Percentiles rank a stretch among this genome's conserved stretches.
These are phyloP conservation scores for Phylloporus sp. DNA, from an alignment of 768 basidiomycete genomes.

Conservation along the genomic window DNA sequence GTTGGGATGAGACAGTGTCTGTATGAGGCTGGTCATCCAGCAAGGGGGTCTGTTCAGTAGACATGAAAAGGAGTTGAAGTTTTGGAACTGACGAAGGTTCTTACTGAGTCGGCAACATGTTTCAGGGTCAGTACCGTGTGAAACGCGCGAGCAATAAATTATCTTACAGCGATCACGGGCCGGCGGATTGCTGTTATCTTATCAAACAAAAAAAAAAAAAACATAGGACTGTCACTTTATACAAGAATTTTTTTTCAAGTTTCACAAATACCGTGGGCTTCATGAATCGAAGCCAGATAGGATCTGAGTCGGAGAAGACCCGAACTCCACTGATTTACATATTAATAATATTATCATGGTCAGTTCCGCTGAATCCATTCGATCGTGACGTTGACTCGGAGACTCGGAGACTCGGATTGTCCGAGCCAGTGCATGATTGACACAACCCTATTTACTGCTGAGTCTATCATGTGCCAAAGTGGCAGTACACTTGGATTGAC, in stretches of 20 bases:
- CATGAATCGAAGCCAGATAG: not conserved
- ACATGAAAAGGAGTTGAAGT: not conserved
- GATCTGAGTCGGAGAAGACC: not conserved
- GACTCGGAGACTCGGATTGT: not conserved
- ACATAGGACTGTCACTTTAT: not conserved
- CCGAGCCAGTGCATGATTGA: not conserved
- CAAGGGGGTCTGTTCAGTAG: conserved; percentile 28
- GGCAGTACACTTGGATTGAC: not conserved
- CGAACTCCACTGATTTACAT: not conserved
- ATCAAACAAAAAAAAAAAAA: not conserved
- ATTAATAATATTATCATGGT: not conserved
- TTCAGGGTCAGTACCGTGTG: not conserved
- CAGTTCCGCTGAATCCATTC: not conserved
- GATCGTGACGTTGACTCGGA: not conserved
- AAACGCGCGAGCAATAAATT: not conserved
- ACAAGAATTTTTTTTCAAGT: not conserved
- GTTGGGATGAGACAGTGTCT: not conserved
- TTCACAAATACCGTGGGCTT: not conserved
- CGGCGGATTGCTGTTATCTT: not conserved
- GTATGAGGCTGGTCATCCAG: conserved; percentile 10
- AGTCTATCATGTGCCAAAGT: not conserved
- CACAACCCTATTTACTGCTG: not conserved
- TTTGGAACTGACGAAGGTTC: not conserved
- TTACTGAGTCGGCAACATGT: not conserved
- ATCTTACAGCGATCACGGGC: not conserved